Percentiles rank a stretch among this genome's conserved stretches.
Conservation (phyloP, 345 rosid genomes). For the Chamaenerion angustifolium region DNA sequence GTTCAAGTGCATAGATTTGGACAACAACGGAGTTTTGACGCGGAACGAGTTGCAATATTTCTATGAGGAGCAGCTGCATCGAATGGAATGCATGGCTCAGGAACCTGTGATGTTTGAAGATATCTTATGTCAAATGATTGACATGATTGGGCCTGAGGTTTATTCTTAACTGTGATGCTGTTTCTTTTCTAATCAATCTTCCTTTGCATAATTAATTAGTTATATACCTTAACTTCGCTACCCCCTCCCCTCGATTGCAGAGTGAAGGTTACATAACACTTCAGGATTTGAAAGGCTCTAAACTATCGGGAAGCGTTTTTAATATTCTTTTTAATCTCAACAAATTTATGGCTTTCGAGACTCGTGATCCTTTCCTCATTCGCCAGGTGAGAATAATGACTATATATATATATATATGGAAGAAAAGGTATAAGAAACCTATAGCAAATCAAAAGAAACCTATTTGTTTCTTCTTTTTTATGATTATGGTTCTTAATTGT, state of each 20-base stretch:
- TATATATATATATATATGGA: no score
- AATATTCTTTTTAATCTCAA: conserved; percentile 79
- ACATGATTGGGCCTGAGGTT: conserved; percentile 93
- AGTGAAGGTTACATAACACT: conserved; percentile 53
- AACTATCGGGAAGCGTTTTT: conserved; percentile 73
- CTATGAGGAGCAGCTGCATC: conserved; percentile 92
- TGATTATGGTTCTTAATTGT: neutral
- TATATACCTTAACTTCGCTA: no score
- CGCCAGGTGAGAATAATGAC: conserved; percentile 39
- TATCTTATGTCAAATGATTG: conserved; percentile 85
- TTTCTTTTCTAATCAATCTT: no score
- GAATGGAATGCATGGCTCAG: conserved; percentile 99
- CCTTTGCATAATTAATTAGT: no score
- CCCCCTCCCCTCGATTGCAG: conserved; percentile 20
- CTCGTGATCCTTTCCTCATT: conserved; percentile 65
- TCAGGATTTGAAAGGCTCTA: conserved; percentile 43
- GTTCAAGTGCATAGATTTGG: conserved; percentile 97
- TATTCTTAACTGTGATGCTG: conserved; percentile 3
- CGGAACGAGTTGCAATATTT: conserved; percentile 83
- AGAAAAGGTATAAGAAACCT: no score
- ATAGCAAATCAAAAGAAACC: no score
- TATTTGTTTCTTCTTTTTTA: no score
- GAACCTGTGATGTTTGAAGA: conserved; percentile 95
- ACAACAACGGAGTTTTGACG: conserved; percentile 77
- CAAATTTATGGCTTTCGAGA: conserved; percentile 75